Conservation (phyloP, 1,139 yeast species). For the Kurtzmaniella natalensis region DNA sequence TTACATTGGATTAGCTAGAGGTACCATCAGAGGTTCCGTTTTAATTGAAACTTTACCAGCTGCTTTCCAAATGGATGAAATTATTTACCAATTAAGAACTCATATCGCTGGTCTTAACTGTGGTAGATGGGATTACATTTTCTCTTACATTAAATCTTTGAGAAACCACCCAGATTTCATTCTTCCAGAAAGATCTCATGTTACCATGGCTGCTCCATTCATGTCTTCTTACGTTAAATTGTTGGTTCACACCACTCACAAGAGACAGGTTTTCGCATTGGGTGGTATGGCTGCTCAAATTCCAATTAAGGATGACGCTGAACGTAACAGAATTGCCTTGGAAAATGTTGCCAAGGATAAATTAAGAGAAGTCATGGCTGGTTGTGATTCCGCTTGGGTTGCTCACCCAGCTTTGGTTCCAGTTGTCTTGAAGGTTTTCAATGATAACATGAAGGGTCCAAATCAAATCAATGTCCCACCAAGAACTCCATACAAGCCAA, state of each 20-base stretch:
- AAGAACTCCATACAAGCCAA: conserved; percentile 39
- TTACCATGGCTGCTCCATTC: conserved; percentile 72
- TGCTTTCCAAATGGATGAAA: conserved; percentile 79
- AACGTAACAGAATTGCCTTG: conserved; percentile 63
- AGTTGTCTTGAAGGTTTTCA: conserved; percentile 71
- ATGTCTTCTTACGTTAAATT: conserved; percentile 68
- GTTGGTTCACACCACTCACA: conserved; percentile 67
- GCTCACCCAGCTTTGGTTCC: conserved; percentile 79
- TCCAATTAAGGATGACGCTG: conserved; percentile 66
- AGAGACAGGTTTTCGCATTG: conserved; percentile 74
- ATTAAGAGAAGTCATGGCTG: conserved; percentile 68
- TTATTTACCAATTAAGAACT: conserved; percentile 68
- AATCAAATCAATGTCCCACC: conserved; percentile 70
- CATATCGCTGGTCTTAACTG: conserved; percentile 77
- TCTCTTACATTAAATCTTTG: conserved; percentile 65
- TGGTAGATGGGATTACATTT: conserved; percentile 82
- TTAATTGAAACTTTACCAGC: conserved; percentile 74
- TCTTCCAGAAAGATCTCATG: conserved; percentile 70
- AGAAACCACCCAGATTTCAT: conserved; percentile 60
- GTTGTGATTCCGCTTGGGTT: conserved; percentile 82
- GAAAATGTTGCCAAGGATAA: conserved; percentile 70
- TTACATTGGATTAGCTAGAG: conserved; percentile 59
- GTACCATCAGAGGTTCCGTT: conserved; percentile 76
- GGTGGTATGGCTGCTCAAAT: conserved; percentile 88
- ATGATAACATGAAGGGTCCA: conserved; percentile 80